Base-by-base conservation (phyloP, 1,284 basidiomycete species). In the Ceratobasidium sp. region DNA sequence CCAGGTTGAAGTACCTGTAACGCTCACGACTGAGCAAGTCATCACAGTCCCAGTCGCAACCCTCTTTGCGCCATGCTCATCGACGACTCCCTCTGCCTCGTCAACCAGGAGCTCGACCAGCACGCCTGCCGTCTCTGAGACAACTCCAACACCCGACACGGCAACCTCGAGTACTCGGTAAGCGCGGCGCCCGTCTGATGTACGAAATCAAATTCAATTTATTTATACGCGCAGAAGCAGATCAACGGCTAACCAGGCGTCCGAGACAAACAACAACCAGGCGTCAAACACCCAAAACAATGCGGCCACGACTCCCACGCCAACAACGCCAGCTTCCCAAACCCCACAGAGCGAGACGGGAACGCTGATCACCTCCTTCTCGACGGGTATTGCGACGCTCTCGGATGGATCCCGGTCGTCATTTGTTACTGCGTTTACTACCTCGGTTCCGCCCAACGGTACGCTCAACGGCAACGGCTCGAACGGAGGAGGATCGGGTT, bases 371-470 rank as follows among this genome's bases (percentile, higher is more conserved):
- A 54, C 52, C n/a, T 54, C 47, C 20, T 43, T 52, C 27, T 45
- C 64, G 8, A 17, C 47, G 50, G 50, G 22, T 40, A 7, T 34
- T 12, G 55, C 64, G 25, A 54, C 52, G 2, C 64, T 67, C 27
- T 43, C 64, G n/a, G 47, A 67, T 12, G 64, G 64, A 17, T 55
- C 64, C 20, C 64, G 47, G 20, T 67, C 64, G 20, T 31, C 47
- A 2, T 55, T 31, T 35, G 27, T 53, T 4, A 40, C 47, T 2
- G 42, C 52, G 29, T 5, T 67, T 40, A 67, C 52, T 3, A 55
- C 52, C 15, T 67, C 64, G 4, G 12, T 54, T 32, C 27, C 64
- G 1, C 64, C 64, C 50, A 67, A 55, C 47, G 64, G 64, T 13
- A 29, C 52, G 3, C 64, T 67, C 27, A 67, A 67, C 40, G 40